phyloP scores from a whole-genome alignment of 1,139 yeast species.

The Kluyveromyces sp. region DNA sequence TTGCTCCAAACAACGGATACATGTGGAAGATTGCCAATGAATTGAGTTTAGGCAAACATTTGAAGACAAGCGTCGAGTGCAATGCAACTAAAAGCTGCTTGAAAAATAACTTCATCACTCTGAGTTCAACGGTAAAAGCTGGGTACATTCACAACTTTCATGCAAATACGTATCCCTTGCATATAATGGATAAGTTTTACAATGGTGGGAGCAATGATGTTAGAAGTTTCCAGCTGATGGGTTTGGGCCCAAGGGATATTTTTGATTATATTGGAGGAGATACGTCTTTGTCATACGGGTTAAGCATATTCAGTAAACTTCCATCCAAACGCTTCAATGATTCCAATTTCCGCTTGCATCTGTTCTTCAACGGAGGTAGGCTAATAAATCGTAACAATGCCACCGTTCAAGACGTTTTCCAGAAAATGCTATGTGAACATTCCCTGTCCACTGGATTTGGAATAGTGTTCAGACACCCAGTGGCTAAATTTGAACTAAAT shows the following conservation, averaged over 20 bases:
- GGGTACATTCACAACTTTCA: constrained; percentile 45
- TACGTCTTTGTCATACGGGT: constrained; percentile 61
- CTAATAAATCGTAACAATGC: constrained; percentile 39
- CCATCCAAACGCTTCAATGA: constrained; percentile 48
- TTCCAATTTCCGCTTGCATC: constrained; percentile 62
- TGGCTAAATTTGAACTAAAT: constrained; percentile 86
- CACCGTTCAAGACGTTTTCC: constrained; percentile 21
- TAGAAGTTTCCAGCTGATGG: constrained; percentile 41
- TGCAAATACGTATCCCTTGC: constrained; percentile 21
- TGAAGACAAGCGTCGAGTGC: constrained; percentile 39
- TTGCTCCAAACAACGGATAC: constrained; percentile 54
- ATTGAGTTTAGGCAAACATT: constrained; percentile 27
- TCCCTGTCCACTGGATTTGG: constrained; percentile 71
- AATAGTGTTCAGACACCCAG: constrained; percentile 72
- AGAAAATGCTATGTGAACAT: constrained; percentile 35
- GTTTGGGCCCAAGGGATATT: constrained; percentile 75
- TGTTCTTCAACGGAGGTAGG: constrained; percentile 69
- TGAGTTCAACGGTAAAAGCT: constrained; percentile 41
- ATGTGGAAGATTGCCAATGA: constrained; percentile 52
- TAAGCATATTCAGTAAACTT: constrained; percentile 56
- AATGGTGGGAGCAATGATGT: constrained; percentile 43
- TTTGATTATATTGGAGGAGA: constrained; percentile 71
- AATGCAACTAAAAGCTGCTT: constrained; percentile 37
- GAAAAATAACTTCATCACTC: constrained; percentile 28
- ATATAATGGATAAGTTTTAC: constrained; percentile 44